A percentile compares a stretch with the other conserved stretches of the same genome.
phyloP scores from a whole-genome alignment of 1,284 basidiomycete species.

The Microstroma glucosiphilum region DNA sequence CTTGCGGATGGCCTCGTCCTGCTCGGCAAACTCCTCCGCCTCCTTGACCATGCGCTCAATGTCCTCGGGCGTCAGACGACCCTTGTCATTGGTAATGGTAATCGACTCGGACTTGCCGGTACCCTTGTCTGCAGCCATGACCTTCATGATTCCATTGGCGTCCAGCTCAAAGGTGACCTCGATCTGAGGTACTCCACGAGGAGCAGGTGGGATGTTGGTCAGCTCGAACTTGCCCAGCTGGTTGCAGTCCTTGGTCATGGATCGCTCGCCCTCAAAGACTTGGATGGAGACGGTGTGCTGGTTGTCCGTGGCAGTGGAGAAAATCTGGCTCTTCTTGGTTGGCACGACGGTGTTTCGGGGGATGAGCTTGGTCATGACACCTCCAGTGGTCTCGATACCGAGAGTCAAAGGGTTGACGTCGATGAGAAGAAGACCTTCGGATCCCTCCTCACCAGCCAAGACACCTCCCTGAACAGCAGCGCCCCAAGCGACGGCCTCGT shows the following conservation, averaged over 20 bases:
- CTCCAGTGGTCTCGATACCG: slow-evolving; percentile 97
- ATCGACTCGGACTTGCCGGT: slow-evolving; percentile 48
- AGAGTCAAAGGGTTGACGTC: slow-evolving; percentile 90
- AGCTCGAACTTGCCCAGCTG: slow-evolving; percentile 94
- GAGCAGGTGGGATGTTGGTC: slow-evolving; percentile 82
- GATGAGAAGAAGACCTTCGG: slow-evolving; percentile 77
- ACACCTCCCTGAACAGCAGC: slow-evolving; percentile 97
- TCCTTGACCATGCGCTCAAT: slow-evolving; percentile 50
- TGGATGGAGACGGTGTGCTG: slow-evolving; percentile 58
- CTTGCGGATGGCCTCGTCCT: slow-evolving; percentile 48
- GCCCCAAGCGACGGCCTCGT: slow-evolving; percentile 71
- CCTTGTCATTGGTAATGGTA: slow-evolving; percentile 50
- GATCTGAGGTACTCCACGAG: slow-evolving; percentile 67
- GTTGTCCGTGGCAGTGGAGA: slow-evolving; percentile 63
- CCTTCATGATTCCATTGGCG: slow-evolving; percentile 51
- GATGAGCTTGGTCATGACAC: slow-evolving; percentile 96
- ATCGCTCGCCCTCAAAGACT: slow-evolving; percentile 90
- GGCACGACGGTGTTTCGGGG: slow-evolving; percentile 95
- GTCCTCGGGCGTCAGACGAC: slow-evolving; percentile 45
- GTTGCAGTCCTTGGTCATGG: slow-evolving; percentile 96
- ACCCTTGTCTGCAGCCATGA: slow-evolving; percentile 49
- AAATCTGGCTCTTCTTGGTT: slow-evolving; percentile 95
- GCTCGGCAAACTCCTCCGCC: slow-evolving; percentile 49
- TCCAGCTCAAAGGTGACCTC: slow-evolving; percentile 51
- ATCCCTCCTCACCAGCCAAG: slow-evolving; percentile 77